Evolutionary conservation across 495 filamentous ascomycete species (phyloP), one percentile per base, ranked within the genome.

Genomic region (Penicillium nucicola): DNA sequence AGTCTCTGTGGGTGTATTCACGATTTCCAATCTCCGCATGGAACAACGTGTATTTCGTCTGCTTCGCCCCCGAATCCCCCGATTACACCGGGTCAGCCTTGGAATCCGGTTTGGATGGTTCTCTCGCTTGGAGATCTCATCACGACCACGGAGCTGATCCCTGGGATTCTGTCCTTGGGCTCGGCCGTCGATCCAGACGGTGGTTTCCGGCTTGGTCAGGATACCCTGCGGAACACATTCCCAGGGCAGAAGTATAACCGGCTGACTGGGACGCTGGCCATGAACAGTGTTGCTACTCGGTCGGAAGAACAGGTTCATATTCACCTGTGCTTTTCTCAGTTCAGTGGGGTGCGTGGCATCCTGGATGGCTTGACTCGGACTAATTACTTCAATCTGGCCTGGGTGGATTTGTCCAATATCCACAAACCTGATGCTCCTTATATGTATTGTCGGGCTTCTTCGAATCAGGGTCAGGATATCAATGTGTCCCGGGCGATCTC

Each of bases 301-400:
- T 33, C 46, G 11, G 46, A 48, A 36, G 46, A 48, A 6, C 46
- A 41, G 35, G 33, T 41, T 13, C 46, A 48, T 33, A 48, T 48
- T 12, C 46, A 48, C 20, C 5, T 48, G 25, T 48, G 46, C 36
- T 14, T 40, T 17, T 18, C 17, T 1, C 10, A 4, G 11, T 19
- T 2, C 3, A 40, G 9, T 40, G 2, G 9, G n/a, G 2, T 48
- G 5, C 35, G 36, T 7, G 9, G 1, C 6, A 40, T 48, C 4
- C 22, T 48, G 10, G 18, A 32, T 10, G 1, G 10, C 0, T 28
- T 48, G 23, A n/a, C n/a, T 22, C 25, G 22, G 14, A 10, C 22
- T 11, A 9, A 39, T 7, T 48, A 34, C 18, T 31, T 18, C 15
- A 33, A 33, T 4, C 22, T 8, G 18, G 12, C 36, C 2, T 25